A percentile compares a stretch with the other conserved stretches of the same genome.
Evolutionary conservation across 148 eudicot genomes (phyloP).

Genomic region (Silene conica): DNA sequence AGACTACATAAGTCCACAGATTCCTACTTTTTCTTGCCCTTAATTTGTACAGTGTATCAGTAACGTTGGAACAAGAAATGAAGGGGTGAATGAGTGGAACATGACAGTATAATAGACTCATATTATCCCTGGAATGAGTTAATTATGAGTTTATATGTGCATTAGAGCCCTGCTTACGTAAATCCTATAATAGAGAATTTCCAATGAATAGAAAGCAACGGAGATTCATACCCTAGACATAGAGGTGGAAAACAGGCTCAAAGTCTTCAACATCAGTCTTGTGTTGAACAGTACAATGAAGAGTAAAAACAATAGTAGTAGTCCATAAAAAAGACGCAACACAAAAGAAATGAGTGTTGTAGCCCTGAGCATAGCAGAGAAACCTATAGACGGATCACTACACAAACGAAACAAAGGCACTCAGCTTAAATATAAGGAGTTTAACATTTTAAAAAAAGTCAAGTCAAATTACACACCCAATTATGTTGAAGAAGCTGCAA

Average conservation of each 20-base stretch:
- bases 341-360: slow-evolving; percentile 92
- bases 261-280: slow-evolving; percentile 95
- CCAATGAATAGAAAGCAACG: not conserved
- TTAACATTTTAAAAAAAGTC: not conserved
- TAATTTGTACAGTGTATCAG: too few species aligned
- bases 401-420: slow-evolving; percentile 21
- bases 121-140: not conserved
- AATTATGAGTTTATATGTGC: not conserved
- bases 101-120: not conserved
- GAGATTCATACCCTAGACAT: slow-evolving; percentile 77
- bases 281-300: slow-evolving; percentile 94
- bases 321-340: slow-evolving; percentile 98
- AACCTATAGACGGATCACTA: slow-evolving; percentile 96
- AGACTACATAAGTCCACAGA: too few species aligned
- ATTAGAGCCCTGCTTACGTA: not conserved
- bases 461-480: slow-evolving; percentile 52
- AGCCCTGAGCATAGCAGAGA: slow-evolving; percentile 95
- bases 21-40: too few species aligned
- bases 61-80: not conserved
- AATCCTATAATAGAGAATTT: not conserved
- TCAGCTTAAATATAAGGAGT: not conserved
- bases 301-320: slow-evolving; percentile 90
- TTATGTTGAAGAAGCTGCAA: slow-evolving; percentile 94
- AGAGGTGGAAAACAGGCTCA: slow-evolving; percentile 92
- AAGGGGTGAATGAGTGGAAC: not conserved